phyloP scores from a whole-genome alignment of 306 rosid species.

The Calophaca sinica region DNA sequence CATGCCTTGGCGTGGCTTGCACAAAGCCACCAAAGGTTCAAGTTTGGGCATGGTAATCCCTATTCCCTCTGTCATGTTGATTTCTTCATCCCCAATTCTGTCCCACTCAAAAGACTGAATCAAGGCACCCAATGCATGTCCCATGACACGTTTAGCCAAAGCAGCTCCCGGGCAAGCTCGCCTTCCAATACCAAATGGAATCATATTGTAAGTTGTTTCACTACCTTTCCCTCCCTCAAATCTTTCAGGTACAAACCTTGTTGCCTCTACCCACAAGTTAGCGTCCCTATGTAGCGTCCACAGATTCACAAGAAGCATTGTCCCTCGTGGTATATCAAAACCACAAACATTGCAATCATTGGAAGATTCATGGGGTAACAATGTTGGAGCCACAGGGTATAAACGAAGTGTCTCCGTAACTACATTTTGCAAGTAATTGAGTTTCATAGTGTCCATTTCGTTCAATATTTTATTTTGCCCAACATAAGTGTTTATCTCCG shows the following conservation, averaged over 20 bases:
- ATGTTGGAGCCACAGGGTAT: slow-evolving; percentile 44
- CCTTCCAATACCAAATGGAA: slow-evolving; percentile 62
- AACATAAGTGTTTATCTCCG: slow-evolving; percentile 39
- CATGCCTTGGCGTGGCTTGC: slow-evolving; percentile 40
- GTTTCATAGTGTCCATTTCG: background rate
- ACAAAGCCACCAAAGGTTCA: slow-evolving; percentile 44
- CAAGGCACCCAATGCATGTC: slow-evolving; percentile 32
- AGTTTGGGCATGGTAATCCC: slow-evolving; percentile 37
- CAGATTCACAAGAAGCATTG: slow-evolving; percentile 48
- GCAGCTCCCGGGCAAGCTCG: slow-evolving; percentile 56
- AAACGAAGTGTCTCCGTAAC: slow-evolving; percentile 56
- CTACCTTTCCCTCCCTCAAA: slow-evolving; percentile 14
- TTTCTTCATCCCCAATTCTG: background rate
- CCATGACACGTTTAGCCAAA: slow-evolving; percentile 42
- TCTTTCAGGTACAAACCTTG: slow-evolving; percentile 52
- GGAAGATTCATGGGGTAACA: slow-evolving; percentile 50
- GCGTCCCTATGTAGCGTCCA: slow-evolving; percentile 55
- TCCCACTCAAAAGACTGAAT: slow-evolving; percentile 51
- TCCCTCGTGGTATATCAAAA: slow-evolving; percentile 49
- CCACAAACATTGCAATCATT: slow-evolving; percentile 47
- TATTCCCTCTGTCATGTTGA: slow-evolving; percentile 46
- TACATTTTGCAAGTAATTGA: slow-evolving; percentile 43
- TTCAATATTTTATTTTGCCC: slow-evolving; percentile 37
- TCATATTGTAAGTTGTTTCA: background rate
- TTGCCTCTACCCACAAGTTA: slow-evolving; percentile 43